Conservation (phyloP, 2,329 filamentous ascomycete species). For the Chaetomium globosum region DNA sequence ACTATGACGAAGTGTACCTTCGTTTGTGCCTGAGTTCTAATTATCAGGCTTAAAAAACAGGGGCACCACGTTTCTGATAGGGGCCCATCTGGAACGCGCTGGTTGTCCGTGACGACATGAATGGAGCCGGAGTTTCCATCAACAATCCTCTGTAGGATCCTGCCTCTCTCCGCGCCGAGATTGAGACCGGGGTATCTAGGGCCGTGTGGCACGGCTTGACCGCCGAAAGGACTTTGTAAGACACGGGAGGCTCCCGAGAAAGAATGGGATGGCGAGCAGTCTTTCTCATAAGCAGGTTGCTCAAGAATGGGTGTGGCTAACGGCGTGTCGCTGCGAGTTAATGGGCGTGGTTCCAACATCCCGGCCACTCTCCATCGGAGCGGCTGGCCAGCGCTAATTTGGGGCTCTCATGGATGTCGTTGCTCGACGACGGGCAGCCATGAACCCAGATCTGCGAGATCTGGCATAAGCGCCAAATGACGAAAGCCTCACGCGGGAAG, state of each 20-base stretch:
- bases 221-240: not conserved
- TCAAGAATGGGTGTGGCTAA: not conserved
- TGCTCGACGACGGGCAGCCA: slow-evolving; percentile 3
- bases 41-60: not conserved
- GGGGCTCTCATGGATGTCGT: not conserved
- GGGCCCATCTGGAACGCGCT: not conserved
- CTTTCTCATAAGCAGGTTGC: not conserved
- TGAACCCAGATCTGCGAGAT: slow-evolving; percentile 15
- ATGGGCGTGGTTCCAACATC: not conserved
- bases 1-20: too few relatives aligned
- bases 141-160: slow-evolving; percentile 4
- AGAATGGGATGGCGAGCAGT: not conserved
- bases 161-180: not conserved
- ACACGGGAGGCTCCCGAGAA: slow-evolving; percentile 21
- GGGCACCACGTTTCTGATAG: not conserved
- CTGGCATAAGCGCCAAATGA: slow-evolving; percentile 23
- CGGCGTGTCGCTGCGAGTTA: not conserved
- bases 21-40: not conserved
- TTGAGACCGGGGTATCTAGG: slow-evolving; percentile 10
- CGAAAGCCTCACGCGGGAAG: slow-evolving; percentile 4
- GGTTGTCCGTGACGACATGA: not conserved
- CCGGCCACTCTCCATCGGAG: slow-evolving; percentile 14
- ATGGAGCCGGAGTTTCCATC: not conserved
- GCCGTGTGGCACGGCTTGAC: slow-evolving; percentile 25
- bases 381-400: slow-evolving; percentile 23